phyloP scores from a whole-genome alignment of 768 basidiomycete genomes.

The Xerocomellus dryophilus region DNA sequence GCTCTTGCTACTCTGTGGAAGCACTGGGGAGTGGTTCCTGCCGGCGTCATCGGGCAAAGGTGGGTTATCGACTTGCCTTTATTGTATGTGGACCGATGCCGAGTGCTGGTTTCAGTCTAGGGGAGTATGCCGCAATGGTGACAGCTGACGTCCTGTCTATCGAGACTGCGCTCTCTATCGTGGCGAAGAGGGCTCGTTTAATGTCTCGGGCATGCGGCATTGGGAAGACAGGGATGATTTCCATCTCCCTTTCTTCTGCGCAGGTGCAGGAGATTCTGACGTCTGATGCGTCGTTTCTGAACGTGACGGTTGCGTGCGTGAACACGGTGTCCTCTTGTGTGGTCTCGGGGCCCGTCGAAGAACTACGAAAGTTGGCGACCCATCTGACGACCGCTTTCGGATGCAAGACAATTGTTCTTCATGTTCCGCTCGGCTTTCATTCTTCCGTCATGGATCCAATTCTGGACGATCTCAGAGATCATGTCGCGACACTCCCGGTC shows the following conservation, averaged over 20 bases:
- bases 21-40: slow-evolving; percentile 61
- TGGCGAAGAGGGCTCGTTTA: slow-evolving; percentile 56
- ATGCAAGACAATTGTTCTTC: slow-evolving; percentile 44
- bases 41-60: slow-evolving; percentile 73
- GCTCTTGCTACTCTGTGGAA: slow-evolving; percentile 63
- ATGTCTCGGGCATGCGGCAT: slow-evolving; percentile 48
- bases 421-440: slow-evolving; percentile 65
- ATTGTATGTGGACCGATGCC: neutral
- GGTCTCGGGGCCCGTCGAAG: slow-evolving; percentile 51
- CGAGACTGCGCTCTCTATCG: slow-evolving; percentile 52
- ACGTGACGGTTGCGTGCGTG: slow-evolving; percentile 54
- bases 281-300: slow-evolving; percentile 33
- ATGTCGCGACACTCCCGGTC: slow-evolving; percentile 39
- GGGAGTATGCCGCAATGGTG: slow-evolving; percentile 72
- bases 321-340: slow-evolving; percentile 60
- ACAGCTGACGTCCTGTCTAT: slow-evolving; percentile 57
- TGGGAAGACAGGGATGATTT: slow-evolving; percentile 58
- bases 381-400: slow-evolving; percentile 36
- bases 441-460: slow-evolving; percentile 61
- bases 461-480: slow-evolving; percentile 43
- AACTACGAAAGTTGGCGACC: slow-evolving; percentile 41
- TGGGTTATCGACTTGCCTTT: slow-evolving; percentile 27
- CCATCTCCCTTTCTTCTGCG: slow-evolving; percentile 41
- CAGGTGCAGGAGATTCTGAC: slow-evolving; percentile 37
- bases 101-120: slow-evolving; percentile 47